Evolutionary conservation across 441 rosid species (phyloP).

Genomic region (Bocquillonia castaneifolia): DNA sequence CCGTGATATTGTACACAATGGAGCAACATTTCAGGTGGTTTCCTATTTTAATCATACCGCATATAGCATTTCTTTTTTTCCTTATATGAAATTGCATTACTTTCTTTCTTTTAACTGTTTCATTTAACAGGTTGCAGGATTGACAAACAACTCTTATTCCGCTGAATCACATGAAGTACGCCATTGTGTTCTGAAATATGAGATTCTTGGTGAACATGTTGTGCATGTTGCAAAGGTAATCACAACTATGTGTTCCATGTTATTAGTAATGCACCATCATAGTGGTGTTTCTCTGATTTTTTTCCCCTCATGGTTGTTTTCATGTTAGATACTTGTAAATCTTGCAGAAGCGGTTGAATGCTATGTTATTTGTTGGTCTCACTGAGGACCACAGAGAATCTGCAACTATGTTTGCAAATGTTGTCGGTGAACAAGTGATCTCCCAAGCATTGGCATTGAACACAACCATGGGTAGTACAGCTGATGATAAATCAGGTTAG

Average conservation of each 20-base stretch:
- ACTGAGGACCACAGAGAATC: constrained; percentile 96
- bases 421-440: constrained; percentile 84
- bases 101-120: background rate
- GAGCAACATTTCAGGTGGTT: constrained; percentile 91
- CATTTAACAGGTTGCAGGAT: constrained; percentile 73
- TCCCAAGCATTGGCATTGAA: constrained; percentile 50
- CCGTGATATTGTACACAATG: constrained; percentile 82
- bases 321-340: constrained; percentile 46
- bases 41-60: constrained; percentile 11
- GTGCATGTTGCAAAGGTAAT: constrained; percentile 91
- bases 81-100: background rate
- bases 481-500: constrained; percentile 48
- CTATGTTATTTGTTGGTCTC: constrained; percentile 89
- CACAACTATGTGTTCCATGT: constrained; percentile 21
- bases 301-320: constrained; percentile 31
- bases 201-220: constrained; percentile 65
- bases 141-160: constrained; percentile 84
- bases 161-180: constrained; percentile 77
- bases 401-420: constrained; percentile 87
- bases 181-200: constrained; percentile 69
- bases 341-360: constrained; percentile 91
- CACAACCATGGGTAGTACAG: constrained; percentile 28
- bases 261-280: constrained; percentile 13
- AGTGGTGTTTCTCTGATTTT: constrained; percentile 22
- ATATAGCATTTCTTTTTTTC: background rate